These are phyloP conservation scores for Lepiota brunneoincarnata DNA, from an alignment of 768 basidiomycete genomes.

Conservation along the genomic window DNA sequence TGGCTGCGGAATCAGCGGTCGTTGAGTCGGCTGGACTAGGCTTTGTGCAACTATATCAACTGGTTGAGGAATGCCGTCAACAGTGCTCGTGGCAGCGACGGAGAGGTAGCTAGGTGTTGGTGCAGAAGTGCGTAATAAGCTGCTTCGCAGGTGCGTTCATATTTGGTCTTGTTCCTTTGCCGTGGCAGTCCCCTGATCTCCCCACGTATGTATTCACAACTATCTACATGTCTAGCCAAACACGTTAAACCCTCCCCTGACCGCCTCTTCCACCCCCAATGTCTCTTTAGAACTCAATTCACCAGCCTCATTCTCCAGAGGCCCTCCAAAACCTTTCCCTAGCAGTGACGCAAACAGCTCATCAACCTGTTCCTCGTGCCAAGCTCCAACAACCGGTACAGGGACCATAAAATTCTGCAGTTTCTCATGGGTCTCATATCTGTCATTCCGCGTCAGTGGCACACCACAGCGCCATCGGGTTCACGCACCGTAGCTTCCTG, in stretches of 20 bases:
- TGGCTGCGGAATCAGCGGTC: not conserved
- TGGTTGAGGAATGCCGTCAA: not conserved
- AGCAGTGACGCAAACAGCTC: constrained; percentile 89
- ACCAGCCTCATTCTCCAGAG: constrained; percentile 25
- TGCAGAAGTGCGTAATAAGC: constrained; percentile 4
- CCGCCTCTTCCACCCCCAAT: constrained; percentile 29
- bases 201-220: constrained; percentile 9
- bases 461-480: constrained; percentile 23
- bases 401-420: constrained; percentile 97
- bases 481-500: constrained; percentile 75
- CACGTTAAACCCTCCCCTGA: constrained; percentile 50
- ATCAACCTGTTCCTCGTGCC: constrained; percentile 97
- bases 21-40: not conserved
- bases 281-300: constrained; percentile 22
- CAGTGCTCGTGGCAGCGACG: not conserved
- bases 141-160: constrained; percentile 16
- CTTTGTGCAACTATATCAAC: not conserved
- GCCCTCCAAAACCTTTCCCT: constrained; percentile 63
- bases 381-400: constrained; percentile 60
- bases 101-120: not conserved
- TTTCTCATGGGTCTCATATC: constrained; percentile 92
- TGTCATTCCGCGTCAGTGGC: not conserved
- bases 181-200: constrained; percentile 21
- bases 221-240: constrained; percentile 44
- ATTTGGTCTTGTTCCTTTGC: constrained; percentile 40